phyloP scores from a whole-genome alignment of 768 basidiomycete species.

The Hericium rajendrae region DNA sequence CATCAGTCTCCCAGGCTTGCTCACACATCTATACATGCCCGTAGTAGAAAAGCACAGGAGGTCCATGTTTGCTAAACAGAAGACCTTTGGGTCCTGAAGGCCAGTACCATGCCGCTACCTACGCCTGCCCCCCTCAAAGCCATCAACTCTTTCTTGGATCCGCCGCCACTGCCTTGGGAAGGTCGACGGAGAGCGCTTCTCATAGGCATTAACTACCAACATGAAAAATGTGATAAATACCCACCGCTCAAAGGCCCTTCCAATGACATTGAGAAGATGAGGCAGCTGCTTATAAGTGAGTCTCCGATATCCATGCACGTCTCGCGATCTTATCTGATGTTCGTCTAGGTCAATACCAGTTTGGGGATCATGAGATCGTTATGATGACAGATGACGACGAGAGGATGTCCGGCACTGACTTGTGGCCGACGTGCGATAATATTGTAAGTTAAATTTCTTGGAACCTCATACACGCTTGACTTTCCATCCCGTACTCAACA shows the following conservation, averaged over 20 bases:
- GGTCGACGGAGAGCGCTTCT: not conserved
- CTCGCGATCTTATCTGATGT: not conserved
- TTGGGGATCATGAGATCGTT: conserved; percentile 1
- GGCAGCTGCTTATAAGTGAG: conserved; percentile 3
- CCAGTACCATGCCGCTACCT: too few species aligned
- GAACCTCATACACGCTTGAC: not conserved
- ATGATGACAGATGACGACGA: conserved; percentile 12
- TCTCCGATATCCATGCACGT: not conserved
- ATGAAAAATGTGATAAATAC: not conserved
- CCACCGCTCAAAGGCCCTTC: conserved; percentile 1
- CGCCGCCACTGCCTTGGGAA: not conserved
- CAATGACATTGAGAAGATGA: conserved; percentile 4
- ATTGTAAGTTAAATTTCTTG: conserved; percentile 3
- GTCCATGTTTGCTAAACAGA: too few species aligned
- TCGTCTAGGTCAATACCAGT: not conserved
- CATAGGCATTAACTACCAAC: not conserved
- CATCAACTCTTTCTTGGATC: too few species aligned
- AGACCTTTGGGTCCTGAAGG: too few species aligned
- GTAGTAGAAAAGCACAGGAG: too few species aligned
- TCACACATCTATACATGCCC: too few species aligned
- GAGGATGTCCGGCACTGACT: not conserved
- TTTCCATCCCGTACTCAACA: not conserved
- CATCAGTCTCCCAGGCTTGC: too few species aligned
- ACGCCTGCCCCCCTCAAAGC: too few species aligned
- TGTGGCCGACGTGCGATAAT: conserved; percentile 7